Evolutionary conservation across 116 monocot genomes (phyloP).

Genomic region (Phalaenopsis hybrid): DNA sequence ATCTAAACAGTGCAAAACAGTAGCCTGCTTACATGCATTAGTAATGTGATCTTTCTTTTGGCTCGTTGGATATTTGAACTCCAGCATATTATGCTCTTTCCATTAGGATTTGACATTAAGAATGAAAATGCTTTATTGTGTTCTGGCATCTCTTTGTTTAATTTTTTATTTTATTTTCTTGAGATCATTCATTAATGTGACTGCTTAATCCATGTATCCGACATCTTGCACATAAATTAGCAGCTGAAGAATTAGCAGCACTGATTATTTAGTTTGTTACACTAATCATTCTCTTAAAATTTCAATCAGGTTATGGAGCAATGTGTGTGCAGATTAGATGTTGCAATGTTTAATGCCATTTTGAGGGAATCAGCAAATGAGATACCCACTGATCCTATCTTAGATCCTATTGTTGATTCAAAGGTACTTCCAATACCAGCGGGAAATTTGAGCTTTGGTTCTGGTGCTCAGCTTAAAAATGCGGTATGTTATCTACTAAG

Average conservation of each 20-base stretch:
- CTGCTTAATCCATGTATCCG: not conserved
- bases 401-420: conserved; percentile 87
- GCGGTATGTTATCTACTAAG: conserved; percentile 37
- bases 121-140: not conserved
- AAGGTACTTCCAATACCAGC: conserved; percentile 86
- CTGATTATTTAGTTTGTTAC: not conserved
- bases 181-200: not conserved
- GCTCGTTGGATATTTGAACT: not conserved
- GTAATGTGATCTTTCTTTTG: not conserved
- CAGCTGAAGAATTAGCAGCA: not conserved
- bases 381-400: conserved; percentile 95
- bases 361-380: conserved; percentile 84
- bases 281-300: not conserved
- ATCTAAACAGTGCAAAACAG: not conserved
- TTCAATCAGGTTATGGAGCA: conserved; percentile 85
- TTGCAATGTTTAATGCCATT: conserved; percentile 99
- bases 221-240: not conserved
- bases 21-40: not conserved
- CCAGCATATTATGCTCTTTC: not conserved
- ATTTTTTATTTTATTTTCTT: not conserved
- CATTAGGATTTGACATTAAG: not conserved
- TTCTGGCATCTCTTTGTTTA: not conserved
- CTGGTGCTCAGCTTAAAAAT: conserved; percentile 91
- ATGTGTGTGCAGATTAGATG: conserved; percentile 80
- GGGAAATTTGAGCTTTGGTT: conserved; percentile 92